Conservation (phyloP, 2,329 filamentous ascomycete species). For the Huntiella savannae region DNA sequence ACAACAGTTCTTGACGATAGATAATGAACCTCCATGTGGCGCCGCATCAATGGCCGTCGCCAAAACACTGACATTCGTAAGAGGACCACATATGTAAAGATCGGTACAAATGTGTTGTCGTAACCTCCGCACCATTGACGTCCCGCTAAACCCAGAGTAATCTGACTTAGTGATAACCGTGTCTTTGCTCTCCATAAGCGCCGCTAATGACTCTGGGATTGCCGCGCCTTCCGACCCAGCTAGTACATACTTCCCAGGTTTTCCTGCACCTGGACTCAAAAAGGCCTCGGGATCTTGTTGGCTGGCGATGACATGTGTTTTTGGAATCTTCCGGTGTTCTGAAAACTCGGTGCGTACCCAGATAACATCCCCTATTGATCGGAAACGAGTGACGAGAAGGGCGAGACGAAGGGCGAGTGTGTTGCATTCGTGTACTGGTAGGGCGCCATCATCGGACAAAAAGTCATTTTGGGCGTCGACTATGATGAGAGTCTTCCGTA, state of each 20-base stretch:
- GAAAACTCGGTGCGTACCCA: slow-evolving; percentile 70
- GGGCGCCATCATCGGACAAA: slow-evolving; percentile 43
- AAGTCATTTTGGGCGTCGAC: slow-evolving; percentile 90
- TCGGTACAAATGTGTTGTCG: slow-evolving; percentile 79
- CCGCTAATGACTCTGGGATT: slow-evolving; percentile 24
- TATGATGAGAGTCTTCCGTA: slow-evolving; percentile 54
- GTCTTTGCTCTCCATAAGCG: slow-evolving; percentile 29
- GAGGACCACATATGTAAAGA: slow-evolving; percentile 69
- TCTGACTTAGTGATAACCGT: slow-evolving; percentile 46
- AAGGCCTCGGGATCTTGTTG: slow-evolving; percentile 26
- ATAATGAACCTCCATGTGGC: slow-evolving; percentile 71
- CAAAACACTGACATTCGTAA: slow-evolving; percentile 76
- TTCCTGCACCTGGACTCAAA: slow-evolving; percentile 19
- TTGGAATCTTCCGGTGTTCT: slow-evolving; percentile 25
- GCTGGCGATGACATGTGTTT: slow-evolving; percentile 1
- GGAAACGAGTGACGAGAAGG: slow-evolving; percentile 51
- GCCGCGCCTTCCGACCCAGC: slow-evolving; percentile 29
- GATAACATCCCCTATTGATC: slow-evolving; percentile 51
- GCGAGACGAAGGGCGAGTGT: slow-evolving; percentile 50
- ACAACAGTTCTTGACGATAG: slow-evolving; percentile 72
- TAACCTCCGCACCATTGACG: slow-evolving; percentile 53
- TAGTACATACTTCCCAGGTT: slow-evolving; percentile 16
- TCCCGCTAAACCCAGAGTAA: slow-evolving; percentile 74
- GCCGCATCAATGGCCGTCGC: slow-evolving; percentile 84
- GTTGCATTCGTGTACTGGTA: slow-evolving; percentile 44